Base-by-base conservation (phyloP, 75 land plant species). In the Isoetes taiwanensis region DNA sequence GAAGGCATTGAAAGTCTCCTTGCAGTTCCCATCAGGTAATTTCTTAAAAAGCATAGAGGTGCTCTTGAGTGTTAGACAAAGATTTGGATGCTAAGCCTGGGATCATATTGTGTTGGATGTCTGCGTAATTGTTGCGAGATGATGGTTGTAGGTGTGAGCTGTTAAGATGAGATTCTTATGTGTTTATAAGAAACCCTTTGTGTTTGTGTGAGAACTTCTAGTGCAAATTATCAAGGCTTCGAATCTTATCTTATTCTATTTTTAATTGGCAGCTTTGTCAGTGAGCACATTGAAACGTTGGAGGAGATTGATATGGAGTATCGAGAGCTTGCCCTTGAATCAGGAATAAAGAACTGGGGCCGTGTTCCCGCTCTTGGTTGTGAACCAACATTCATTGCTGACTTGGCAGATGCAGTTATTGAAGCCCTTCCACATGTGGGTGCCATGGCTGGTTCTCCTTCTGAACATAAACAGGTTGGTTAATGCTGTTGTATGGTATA, bases 21-120 rank as follows among this genome's bases (percentile, higher is more conserved):
- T 6, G 50, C 25, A 6, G 50, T 46, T 19, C 50, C 50, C 6
- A 16, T 46, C 50, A 46, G 50, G 50, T 46, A 16, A 46, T 6
- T 46, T n/a, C n/a, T n/a, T n/a, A n/a, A n/a, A n/a, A n/a, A n/a
- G n/a, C n/a, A n/a, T n/a, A n/a, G n/a, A n/a, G n/a, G n/a, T n/a
- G n/a, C n/a, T n/a, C n/a, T n/a, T n/a, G n/a, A n/a, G n/a, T n/a
- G n/a, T n/a, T n/a, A n/a, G n/a, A n/a, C n/a, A n/a, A n/a, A n/a
- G n/a, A n/a, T n/a, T n/a, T n/a, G n/a, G n/a, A n/a, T n/a, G n/a
- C n/a, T n/a, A n/a, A n/a, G n/a, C n/a, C n/a, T n/a, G n/a, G n/a
- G n/a, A n/a, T n/a, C n/a, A n/a, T 19, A 5, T 46, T n/a, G n/a
- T n/a, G n/a, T 61, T 6, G 52, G 54, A 32, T 68, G 3, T 69